Base-by-base conservation (phyloP, 139 green algal genomes). In the Asterochloris sp. region DNA sequence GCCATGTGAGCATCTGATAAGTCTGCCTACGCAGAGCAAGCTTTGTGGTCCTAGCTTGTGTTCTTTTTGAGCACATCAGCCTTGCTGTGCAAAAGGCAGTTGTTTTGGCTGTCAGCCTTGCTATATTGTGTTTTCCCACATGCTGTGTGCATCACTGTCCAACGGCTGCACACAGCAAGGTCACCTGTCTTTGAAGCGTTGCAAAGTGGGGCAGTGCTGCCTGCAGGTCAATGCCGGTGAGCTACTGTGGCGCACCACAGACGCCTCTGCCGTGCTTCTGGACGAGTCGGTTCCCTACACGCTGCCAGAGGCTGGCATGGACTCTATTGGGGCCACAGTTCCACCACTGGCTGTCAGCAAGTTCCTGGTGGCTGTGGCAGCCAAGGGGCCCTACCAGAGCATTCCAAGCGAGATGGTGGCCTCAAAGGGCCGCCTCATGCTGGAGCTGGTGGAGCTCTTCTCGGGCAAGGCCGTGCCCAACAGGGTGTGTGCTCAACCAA, bases 381-480 rank as follows among this genome's bases (percentile, higher is more conserved):
- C 71, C 69, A 84, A 86, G 63, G 79, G 75, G 60, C 86, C 67
- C 10, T 78, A 90, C 27, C 78, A 85, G 28, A 81, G 92, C 68
- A 69, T 96, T 29, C 67, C 76, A 0, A n/a, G 21, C 29, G 85
- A 92, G 66, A 84, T 95, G 78, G 23, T 88, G 62, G 62, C 62
- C 0, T 90, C 83, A 23, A 85, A 87, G 17, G 93, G 93, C 29
- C 89, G 89, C 76, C 74, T 90, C 79, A 74, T 95, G 62, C 62
- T 93, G 14, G 93, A 97, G 74, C 67, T 97, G 26, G 80, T 96
- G 27, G 91, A 96, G 86, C 38, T 87, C 74, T 88, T 96, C 21
- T 86, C 81, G 38, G 92, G 92, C 27, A 94, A 94, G 85, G 62
- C 81, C 12, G 68, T 93, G 68, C 86, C 75, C 28, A 76, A 82